Base-by-base conservation (phyloP, 2,329 filamentous ascomycete genomes). In the Thermomyces lanuginosus region DNA sequence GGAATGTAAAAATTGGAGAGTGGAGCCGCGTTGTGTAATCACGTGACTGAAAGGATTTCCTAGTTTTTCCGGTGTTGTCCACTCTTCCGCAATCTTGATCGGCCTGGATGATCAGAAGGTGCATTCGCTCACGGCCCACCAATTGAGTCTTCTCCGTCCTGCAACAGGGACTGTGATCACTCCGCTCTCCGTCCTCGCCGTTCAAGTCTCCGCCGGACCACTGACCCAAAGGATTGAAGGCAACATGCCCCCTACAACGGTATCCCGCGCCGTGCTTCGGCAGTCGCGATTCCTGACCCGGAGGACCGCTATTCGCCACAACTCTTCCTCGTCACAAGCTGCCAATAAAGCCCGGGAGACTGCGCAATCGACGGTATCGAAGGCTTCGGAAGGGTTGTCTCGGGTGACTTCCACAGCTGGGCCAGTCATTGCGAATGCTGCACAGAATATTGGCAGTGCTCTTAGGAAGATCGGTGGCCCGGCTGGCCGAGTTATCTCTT, bases 311-410 rank as follows among this genome's bases (percentile, higher is more conserved):
- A 48, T 57, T 44, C 55, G 59, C 50, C 48, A 60, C 43, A 53
- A 58, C 37, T 62, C 59, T 27, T 56, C 56, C 29, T 51, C 55
- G 34, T 48, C 55, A 21, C 54, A 61, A 36, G 49, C 54, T 26
- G 56, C 57, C 30, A 45, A 47, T 28, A 61, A 60, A 46, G 53
- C 56, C 24, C 49, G 56, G 40, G 55, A 61, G 36, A 39, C 49
- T 29, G 55, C 53, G 21, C 49, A 55, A 22, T 48, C 51, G 24
- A 44, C 48, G 30, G 48, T 48, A 12, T 54, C 56, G 15, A 82
- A 82, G 66, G 83, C 82, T 32, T 68, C 74, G 39, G 67, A 92
- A 60, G 82, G 83, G 38, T 70, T 93, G 29, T 81, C 78, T 44
- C 73, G 74, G 49, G 84, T 89, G 45, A 66, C 76, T 38, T 74